Percentiles rank a stretch among this genome's conserved stretches.
phyloP scores from a whole-genome alignment of 2,329 filamentous ascomycete species.

The Verticillium nonalfalfae region DNA sequence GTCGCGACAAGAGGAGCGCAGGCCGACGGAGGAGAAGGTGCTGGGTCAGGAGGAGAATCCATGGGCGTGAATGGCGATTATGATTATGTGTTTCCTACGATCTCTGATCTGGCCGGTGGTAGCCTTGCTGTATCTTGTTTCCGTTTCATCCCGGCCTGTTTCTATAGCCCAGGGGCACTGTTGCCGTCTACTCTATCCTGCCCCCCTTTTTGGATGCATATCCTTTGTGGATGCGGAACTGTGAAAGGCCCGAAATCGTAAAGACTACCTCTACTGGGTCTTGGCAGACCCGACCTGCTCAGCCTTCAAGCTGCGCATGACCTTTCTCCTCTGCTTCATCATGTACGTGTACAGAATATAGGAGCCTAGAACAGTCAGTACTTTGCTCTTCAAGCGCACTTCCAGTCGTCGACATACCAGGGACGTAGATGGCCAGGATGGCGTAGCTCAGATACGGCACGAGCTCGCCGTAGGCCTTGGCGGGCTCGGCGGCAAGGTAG shows the following conservation, averaged over 20 bases:
- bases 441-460: conserved; percentile 55
- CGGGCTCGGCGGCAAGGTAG: conserved; percentile 60
- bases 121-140: neutral
- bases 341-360: conserved; percentile 92
- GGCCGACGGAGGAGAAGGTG: conserved; percentile 1
- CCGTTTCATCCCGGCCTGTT: neutral
- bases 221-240: no score
- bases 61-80: conserved; percentile 1
- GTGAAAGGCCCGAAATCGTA: neutral
- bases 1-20: neutral
- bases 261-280: conserved; percentile 2
- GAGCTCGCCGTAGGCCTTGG: conserved; percentile 36
- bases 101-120: neutral
- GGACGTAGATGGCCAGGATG: conserved; percentile 71
- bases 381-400: neutral
- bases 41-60: conserved; percentile 1
- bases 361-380: conserved; percentile 39
- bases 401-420: conserved; percentile 48
- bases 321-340: conserved; percentile 82
- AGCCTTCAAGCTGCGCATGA: conserved; percentile 57
- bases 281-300: conserved; percentile 19
- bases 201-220: neutral
- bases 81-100: conserved; percentile 7
- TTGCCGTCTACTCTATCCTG: neutral
- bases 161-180: neutral